phyloP scores from a whole-genome alignment of 805 yeast genomes.

The Candida xyloterini region DNA sequence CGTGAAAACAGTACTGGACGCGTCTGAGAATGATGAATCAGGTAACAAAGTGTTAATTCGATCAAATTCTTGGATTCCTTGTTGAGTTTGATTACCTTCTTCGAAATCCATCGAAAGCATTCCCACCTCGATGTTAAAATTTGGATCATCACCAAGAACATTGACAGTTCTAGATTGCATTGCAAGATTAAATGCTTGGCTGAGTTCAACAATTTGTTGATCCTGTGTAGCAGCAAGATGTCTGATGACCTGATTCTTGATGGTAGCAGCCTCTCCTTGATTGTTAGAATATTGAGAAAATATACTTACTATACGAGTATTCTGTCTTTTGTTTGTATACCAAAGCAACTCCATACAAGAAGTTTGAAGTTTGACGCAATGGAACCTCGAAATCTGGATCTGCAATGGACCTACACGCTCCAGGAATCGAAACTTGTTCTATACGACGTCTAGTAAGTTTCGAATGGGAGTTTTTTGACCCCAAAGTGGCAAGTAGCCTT shows the following conservation, averaged over 20 bases:
- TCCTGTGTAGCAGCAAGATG: constrained; percentile 8
- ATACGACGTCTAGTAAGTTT: constrained; percentile 32
- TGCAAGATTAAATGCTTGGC: constrained; percentile 4
- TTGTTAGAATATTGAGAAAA: not conserved
- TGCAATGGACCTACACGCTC: constrained; percentile 35
- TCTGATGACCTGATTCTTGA: constrained; percentile 13
- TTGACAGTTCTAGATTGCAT: constrained; percentile 9
- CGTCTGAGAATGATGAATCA: constrained; percentile 11
- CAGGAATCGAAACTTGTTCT: constrained; percentile 40
- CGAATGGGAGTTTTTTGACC: constrained; percentile 22
- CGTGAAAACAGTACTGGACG: constrained; percentile 10
- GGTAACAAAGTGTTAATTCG: constrained; percentile 6
- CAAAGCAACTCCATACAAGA: constrained; percentile 48
- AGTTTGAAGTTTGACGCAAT: constrained; percentile 38
- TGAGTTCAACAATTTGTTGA: constrained; percentile 4
- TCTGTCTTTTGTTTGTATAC: constrained; percentile 48
- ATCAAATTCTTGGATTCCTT: constrained; percentile 12
- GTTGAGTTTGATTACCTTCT: not conserved
- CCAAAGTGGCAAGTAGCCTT: constrained; percentile 33
- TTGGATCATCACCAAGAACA: constrained; percentile 35
- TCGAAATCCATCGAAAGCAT: constrained; percentile 24
- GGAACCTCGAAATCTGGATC: constrained; percentile 21
- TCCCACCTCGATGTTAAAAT: constrained; percentile 34
- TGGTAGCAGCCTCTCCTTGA: constrained; percentile 18
- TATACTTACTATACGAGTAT: constrained; percentile 37